Evolutionary conservation across 306 rosid species (phyloP).

Genomic region (Crataegus laevigata): DNA sequence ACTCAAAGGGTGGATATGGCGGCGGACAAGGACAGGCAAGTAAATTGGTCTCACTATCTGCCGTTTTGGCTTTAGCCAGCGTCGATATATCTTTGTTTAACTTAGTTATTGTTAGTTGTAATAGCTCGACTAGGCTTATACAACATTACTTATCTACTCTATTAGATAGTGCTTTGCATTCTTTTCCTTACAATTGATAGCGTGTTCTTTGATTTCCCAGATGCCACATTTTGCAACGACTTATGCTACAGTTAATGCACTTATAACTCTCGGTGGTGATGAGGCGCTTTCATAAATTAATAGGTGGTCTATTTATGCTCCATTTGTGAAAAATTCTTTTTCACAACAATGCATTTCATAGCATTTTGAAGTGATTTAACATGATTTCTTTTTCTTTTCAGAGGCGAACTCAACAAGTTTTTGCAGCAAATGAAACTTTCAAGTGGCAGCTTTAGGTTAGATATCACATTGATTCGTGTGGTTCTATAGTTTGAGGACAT

Average conservation of each 20-base stretch:
- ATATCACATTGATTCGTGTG: too few species aligned
- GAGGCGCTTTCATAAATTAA: constrained; percentile 73
- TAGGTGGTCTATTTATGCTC: constrained; percentile 66
- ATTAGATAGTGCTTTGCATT: neutral
- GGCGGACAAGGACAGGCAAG: constrained; percentile 99
- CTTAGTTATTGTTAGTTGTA: neutral
- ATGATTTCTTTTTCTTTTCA: constrained; percentile 24
- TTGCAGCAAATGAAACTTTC: too few species aligned
- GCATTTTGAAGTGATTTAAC: constrained; percentile 22
- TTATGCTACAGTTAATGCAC: constrained; percentile 87
- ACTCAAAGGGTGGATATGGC: constrained; percentile 77
- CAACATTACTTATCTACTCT: neutral
- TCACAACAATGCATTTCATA: neutral
- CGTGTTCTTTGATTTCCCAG: constrained; percentile 33
- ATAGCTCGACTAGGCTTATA: too few species aligned
- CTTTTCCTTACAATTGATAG: neutral
- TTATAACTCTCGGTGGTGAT: constrained; percentile 69
- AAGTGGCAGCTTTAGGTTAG: too few species aligned
- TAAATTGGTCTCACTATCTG: constrained; percentile 9
- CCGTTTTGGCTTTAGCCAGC: neutral
- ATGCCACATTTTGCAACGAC: constrained; percentile 95
- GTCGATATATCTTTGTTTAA: constrained; percentile 15
- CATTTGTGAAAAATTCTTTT: constrained; percentile 6
- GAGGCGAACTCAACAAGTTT: constrained; percentile 50
- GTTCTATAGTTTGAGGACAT: too few species aligned